phyloP scores from a whole-genome alignment of 2,329 filamentous ascomycete species.

The Pseudogymnoascus sp. region DNA sequence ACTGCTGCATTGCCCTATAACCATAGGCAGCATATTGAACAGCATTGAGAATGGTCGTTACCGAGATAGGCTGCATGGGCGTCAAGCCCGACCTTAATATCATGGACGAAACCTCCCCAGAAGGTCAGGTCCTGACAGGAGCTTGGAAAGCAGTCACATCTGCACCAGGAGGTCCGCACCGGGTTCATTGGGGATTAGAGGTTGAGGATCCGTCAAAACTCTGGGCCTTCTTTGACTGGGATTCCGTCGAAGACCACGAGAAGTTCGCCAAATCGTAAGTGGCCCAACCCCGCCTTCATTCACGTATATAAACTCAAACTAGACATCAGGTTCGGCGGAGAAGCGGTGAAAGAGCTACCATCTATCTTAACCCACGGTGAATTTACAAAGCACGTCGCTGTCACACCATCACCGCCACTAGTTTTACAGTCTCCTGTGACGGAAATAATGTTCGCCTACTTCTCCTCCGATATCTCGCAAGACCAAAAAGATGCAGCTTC shows the following conservation, averaged over 20 bases:
- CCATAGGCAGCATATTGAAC: background rate
- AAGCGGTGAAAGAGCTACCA: conserved; percentile 18
- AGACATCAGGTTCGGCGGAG: conserved; percentile 14
- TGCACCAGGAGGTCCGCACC: conserved; percentile 17
- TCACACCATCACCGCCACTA: conserved; percentile 13
- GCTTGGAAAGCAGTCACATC: conserved; percentile 15
- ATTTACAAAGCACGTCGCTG: conserved; percentile 20
- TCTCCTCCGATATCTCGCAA: conserved; percentile 1
- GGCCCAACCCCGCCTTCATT: background rate
- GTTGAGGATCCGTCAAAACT: conserved; percentile 18
- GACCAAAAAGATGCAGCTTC: background rate
- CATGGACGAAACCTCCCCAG: conserved; percentile 18
- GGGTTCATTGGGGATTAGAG: conserved; percentile 20
- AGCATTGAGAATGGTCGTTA: conserved; percentile 14
- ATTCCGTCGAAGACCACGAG: conserved; percentile 22
- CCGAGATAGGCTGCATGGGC: conserved; percentile 20
- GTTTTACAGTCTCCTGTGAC: conserved; percentile 17
- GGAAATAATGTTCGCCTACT: conserved; percentile 5
- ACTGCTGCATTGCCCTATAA: no score
- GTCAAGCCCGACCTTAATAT: conserved; percentile 18
- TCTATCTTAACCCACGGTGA: conserved; percentile 17
- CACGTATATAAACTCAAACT: background rate
- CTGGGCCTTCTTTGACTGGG: conserved; percentile 25
- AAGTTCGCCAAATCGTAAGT: conserved; percentile 20
- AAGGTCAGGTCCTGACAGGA: conserved; percentile 15